Base-by-base conservation (phyloP, 2,329 filamentous ascomycete species). In the Metarhizium robertsii region DNA sequence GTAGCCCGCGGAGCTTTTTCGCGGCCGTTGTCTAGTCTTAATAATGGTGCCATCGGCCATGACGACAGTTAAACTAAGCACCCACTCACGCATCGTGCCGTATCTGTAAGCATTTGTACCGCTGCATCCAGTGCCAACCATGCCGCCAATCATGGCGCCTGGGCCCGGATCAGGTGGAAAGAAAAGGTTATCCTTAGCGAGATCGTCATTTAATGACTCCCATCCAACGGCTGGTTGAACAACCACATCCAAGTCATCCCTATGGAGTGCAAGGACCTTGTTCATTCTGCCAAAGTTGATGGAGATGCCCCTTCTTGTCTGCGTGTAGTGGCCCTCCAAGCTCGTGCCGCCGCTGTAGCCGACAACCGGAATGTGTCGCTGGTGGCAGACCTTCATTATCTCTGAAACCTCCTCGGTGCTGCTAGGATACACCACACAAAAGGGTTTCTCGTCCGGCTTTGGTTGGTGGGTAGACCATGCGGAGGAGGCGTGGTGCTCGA, bases 71-170 rank as follows among this genome's bases (percentile, higher is more conserved):
- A 96, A 73, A 54, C 83, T 87, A 25, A 95, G 74, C 13, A 96
- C 92, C 91, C 91, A 96, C 67, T 96, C 91, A 59, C 89, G 85
- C 90, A 96, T 96, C 2, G 91, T 96, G 59, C 91, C 92, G 69
- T 95, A 96, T 56, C 91, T 81, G 74, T 95, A 95, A 16, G 91
- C 86, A 68, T 96, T 96, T 14, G 91, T 96, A 57, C 91, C 91
- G 65, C 78, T 82, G 73, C 79, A 83, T 40, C 80, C 80, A 2
- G 87, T 91, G 25, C 86, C 87, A 38, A 91, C 83, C 87, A 91
- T 91, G 55, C 91, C 91, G 56, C 91, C 91, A 63, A 96, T 96
- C 85, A 90, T 90, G 58, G 91, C 91, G 18, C 91, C 90, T 53
- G 92, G 91, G 53, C 91, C 92, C 18, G 91, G 91, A 69, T 96